Evolutionary conservation across 495 filamentous ascomycete species (phyloP), one percentile per base, ranked within the genome.

Genomic region (Filosporella fistucella): DNA sequence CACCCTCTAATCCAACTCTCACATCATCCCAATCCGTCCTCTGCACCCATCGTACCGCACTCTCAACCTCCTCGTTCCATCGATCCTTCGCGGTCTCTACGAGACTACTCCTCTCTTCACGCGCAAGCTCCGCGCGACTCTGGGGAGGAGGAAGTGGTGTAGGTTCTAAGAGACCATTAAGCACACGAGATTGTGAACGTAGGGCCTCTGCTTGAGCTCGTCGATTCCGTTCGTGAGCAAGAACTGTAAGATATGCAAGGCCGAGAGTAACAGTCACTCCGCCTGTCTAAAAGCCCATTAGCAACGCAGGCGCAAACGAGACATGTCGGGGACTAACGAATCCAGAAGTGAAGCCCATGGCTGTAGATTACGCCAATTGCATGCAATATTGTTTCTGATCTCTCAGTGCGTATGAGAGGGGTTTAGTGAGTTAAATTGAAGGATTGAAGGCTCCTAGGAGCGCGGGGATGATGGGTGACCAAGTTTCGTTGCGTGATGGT

Each of bases 241-340:
- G 69, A 21, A 95, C 64, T 43, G 84, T 79, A 41, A 96, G 78
- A 72, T 94, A 96, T 58, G 93, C 77, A 45, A 86, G 57, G 20
- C 84, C 81, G 36, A 88, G 80, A 37, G 91, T 95, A 30, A 98
- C 74, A 53, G 91, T 88, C 30, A 93, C 77, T 55, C 93, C 91
- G 58, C 88, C 84, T 60, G 90, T 75, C 85, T 88, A 48, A 33
- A 18, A 22, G 30, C 35, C 33, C 49, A 33, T 50, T 54, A 43
- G 55, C 38, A 24, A 33, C 41, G 33, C 56, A 65, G 30, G 48
- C 55, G 42, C 22, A 32, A 14, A 29, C 26, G 10, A 42, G 16
- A 20, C 35, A 8, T 42, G 14, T 25, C n/a, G n/a, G 39, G 30
- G 21, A 78, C 82, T 42, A 77, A 95, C 90, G 57, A 95, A 88